Percentiles rank a stretch among this genome's conserved stretches.
Conservation (phyloP, 192 early-diverging fungal genomes). For the Umbelopsis sp. region DNA sequence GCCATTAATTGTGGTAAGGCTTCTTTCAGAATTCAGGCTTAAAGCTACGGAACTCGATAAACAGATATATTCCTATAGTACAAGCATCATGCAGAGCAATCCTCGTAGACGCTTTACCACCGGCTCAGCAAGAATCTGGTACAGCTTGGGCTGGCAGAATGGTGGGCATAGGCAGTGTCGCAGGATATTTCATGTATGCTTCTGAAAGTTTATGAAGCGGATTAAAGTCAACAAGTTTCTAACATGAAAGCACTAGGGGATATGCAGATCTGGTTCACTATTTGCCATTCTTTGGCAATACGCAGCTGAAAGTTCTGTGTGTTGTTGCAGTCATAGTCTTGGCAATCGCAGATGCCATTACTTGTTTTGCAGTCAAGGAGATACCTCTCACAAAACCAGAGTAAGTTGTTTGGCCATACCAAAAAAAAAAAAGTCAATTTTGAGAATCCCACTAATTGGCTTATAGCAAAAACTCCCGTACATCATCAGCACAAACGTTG, state of each 20-base stretch:
- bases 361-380: constrained; percentile 72
- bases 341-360: constrained; percentile 58
- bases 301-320: constrained; percentile 84
- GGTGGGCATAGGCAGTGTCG: constrained; percentile 83
- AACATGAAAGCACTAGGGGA: constrained; percentile 46
- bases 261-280: constrained; percentile 72
- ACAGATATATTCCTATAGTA: constrained; percentile 44
- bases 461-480: constrained; percentile 1
- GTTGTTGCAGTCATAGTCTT: constrained; percentile 74
- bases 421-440: no score
- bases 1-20: constrained; percentile 78
- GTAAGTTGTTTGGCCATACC: not conserved
- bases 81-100: constrained; percentile 86
- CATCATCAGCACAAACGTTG: constrained; percentile 23
- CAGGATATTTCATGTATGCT: constrained; percentile 80
- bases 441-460: no score
- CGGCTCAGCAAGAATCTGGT: constrained; percentile 81
- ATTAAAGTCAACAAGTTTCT: not conserved
- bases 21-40: not conserved
- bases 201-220: not conserved
- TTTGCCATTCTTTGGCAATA: constrained; percentile 75
- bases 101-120: constrained; percentile 81
- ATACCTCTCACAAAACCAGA: constrained; percentile 28
- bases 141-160: constrained; percentile 89
- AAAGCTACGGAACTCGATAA: not conserved